Evolutionary conservation across 2,329 filamentous ascomycete species (phyloP).

Genomic region (Exophiala xenobiotica): DNA sequence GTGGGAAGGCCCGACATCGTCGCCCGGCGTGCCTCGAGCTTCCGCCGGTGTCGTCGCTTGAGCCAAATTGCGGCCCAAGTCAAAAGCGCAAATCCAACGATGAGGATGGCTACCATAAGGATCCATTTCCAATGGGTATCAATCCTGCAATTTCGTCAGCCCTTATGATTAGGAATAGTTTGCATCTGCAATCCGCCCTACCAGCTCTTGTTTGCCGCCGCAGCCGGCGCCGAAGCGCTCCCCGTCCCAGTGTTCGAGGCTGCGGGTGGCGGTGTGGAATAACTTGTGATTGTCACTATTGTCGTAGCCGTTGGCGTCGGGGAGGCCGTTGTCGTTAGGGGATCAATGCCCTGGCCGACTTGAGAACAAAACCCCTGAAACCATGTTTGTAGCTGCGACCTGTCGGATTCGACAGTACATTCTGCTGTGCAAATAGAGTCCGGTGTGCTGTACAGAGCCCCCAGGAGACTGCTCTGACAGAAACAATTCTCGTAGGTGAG

Average conservation of each 20-base stretch:
- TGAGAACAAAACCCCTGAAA: slow-evolving; percentile 64
- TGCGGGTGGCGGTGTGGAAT: slow-evolving; percentile 28
- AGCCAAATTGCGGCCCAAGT: slow-evolving; percentile 69
- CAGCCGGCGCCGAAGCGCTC: slow-evolving; percentile 4
- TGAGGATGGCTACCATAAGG: slow-evolving; percentile 73
- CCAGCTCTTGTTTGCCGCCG: slow-evolving; percentile 22
- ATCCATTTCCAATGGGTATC: slow-evolving; percentile 75
- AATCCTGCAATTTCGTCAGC: slow-evolving; percentile 53
- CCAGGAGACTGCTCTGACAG: slow-evolving; percentile 63
- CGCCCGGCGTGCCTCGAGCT: slow-evolving; percentile 55
- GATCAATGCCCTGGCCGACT: slow-evolving; percentile 42
- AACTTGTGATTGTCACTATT: slow-evolving; percentile 26
- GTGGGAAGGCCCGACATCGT: slow-evolving; percentile 27
- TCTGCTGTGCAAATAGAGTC: slow-evolving; percentile 62
- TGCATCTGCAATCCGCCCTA: slow-evolving; percentile 9
- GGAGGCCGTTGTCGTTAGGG: slow-evolving; percentile 33
- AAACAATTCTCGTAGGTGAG: slow-evolving; percentile 68
- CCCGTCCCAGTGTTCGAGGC: slow-evolving; percentile 28
- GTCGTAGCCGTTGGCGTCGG: slow-evolving; percentile 29
- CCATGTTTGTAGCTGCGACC: slow-evolving; percentile 66
- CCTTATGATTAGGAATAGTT: not conserved
- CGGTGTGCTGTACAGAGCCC: slow-evolving; percentile 56
- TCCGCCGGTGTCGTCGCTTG: slow-evolving; percentile 71
- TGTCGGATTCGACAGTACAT: slow-evolving; percentile 55
- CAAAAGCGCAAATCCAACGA: slow-evolving; percentile 65